Conservation (phyloP, 2,329 filamentous ascomycete genomes). For the Ceratocystis albifundus region DNA sequence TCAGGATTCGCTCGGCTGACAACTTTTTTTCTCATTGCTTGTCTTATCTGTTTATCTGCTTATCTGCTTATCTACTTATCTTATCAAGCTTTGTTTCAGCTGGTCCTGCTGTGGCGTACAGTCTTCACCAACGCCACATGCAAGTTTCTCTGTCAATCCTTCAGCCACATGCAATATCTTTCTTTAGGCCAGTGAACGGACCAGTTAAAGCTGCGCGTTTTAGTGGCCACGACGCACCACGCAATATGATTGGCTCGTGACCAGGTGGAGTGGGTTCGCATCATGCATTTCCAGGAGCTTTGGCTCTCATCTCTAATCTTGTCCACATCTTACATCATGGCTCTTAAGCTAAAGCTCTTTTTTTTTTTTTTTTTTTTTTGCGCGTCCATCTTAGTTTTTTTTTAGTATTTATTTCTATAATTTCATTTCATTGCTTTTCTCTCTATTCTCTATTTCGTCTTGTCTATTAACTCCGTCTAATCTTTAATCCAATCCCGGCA, state of each 20-base stretch:
- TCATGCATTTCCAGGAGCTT: slow-evolving; percentile 1
- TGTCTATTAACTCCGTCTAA: background rate
- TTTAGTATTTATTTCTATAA: background rate
- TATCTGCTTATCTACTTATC: slow-evolving; percentile 15
- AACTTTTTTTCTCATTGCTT: slow-evolving; percentile 7
- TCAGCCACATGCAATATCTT: background rate
- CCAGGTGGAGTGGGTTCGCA: background rate
- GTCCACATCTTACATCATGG: background rate
- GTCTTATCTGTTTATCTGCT: background rate
- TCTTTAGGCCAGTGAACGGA: background rate
- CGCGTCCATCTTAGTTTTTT: background rate
- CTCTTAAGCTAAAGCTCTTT: background rate
- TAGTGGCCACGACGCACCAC: background rate
- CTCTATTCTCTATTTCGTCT: background rate
- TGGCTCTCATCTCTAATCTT: slow-evolving; percentile 2
- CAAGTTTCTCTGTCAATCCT: background rate
- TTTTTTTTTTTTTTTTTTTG: slow-evolving; percentile 5
- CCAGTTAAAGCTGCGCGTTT: slow-evolving; percentile 11
- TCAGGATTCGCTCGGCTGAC: background rate
- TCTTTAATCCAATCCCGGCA: background rate
- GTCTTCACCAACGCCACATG: background rate
- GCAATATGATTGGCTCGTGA: background rate
- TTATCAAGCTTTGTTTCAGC: background rate
- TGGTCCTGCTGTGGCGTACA: background rate
- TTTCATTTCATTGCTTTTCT: background rate